Conservation (phyloP, 2,329 filamentous ascomycete genomes). For the Cercospora citrullina region DNA sequence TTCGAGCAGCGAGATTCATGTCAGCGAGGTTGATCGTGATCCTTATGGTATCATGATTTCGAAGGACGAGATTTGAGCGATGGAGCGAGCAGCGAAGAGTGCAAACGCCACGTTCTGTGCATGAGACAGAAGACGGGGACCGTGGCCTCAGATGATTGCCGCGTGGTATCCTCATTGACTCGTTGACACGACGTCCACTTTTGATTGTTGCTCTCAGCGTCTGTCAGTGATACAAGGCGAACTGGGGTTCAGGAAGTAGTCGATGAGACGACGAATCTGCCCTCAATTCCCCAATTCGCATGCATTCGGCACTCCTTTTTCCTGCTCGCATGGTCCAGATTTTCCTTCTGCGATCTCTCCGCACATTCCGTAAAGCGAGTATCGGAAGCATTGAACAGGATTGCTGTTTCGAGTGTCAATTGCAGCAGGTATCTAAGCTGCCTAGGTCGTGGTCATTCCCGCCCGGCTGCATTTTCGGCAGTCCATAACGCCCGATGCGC, state of each 20-base stretch:
- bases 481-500: constrained; percentile 26
- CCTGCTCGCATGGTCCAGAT: background rate
- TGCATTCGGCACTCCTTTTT: background rate
- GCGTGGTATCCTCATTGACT: background rate
- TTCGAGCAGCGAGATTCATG: constrained; percentile 62
- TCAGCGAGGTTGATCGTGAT: constrained; percentile 81
- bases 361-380: background rate
- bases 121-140: background rate
- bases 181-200: background rate
- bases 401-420: constrained; percentile 16
- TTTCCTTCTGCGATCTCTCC: background rate
- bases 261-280: background rate
- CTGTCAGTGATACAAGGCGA: background rate
- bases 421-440: constrained; percentile 24
- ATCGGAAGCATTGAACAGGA: background rate
- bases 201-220: background rate
- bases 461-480: constrained; percentile 21
- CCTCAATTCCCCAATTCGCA: background rate
- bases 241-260: background rate
- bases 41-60: constrained; percentile 74
- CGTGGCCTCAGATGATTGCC: background rate
- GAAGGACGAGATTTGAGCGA: constrained; percentile 35
- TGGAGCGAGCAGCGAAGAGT: background rate
- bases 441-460: constrained; percentile 20
- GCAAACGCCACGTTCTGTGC: background rate